Conservation (phyloP, 805 yeast genomes). For the Candida piceae region DNA sequence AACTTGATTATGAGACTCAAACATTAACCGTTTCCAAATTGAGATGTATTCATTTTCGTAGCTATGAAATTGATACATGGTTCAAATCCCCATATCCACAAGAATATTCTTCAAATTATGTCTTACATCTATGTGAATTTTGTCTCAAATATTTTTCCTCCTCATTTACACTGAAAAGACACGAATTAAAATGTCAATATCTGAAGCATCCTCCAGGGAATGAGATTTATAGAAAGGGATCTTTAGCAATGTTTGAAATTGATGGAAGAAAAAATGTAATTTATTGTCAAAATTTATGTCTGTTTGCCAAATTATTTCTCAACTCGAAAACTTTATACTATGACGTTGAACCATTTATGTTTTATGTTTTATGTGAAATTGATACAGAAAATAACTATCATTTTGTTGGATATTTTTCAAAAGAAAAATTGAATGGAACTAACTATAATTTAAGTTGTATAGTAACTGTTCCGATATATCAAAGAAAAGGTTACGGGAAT, state of each 20-base stretch:
- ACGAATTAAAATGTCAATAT: constrained; percentile 65
- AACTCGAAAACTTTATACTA: constrained; percentile 89
- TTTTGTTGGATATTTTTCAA: constrained; percentile 92
- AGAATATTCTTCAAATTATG: constrained; percentile 59
- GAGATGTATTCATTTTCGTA: constrained; percentile 63
- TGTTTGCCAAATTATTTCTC: constrained; percentile 81
- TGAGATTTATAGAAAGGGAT: constrained; percentile 78
- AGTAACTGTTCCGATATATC: constrained; percentile 81
- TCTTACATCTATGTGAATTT: constrained; percentile 74
- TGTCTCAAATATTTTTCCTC: constrained; percentile 79
- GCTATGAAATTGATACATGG: constrained; percentile 82
- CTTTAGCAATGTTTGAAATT: constrained; percentile 78
- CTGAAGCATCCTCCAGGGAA: constrained; percentile 79
- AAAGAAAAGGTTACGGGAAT: constrained; percentile 85
- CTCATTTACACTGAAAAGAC: constrained; percentile 62
- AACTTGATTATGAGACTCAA: constrained; percentile 20
- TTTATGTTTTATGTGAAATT: constrained; percentile 75
- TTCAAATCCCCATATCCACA: constrained; percentile 91
- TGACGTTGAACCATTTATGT: constrained; percentile 93
- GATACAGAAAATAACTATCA: constrained; percentile 50
- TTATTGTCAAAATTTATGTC: constrained; percentile 86
- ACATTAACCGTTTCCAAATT: constrained; percentile 38
- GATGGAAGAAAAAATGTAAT: constrained; percentile 82
- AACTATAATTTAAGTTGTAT: constrained; percentile 88
- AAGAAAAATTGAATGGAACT: constrained; percentile 71